Base-by-base conservation (phyloP, 495 filamentous ascomycete species). In the Penicillium subrubescens region DNA sequence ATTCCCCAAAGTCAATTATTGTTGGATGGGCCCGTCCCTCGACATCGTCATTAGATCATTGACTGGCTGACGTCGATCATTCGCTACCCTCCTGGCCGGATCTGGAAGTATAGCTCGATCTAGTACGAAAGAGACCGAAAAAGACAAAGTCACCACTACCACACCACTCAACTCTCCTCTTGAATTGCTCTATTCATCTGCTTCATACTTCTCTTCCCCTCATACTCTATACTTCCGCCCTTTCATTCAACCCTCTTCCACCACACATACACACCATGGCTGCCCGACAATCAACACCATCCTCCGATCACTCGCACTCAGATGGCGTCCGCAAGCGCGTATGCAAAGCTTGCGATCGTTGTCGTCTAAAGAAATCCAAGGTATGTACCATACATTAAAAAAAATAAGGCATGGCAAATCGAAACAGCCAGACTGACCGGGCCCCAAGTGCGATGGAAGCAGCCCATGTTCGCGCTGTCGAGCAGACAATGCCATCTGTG, bases 291-390 rank as follows among this genome's bases (percentile, higher is more conserved):
- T 75, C 80, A 70, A 75, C 79, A 57, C 79, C 80, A 41, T 65
- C 72, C 10, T 81, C 80, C 44, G 80, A 82, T 23, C 70, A 80
- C 57, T 79, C 78, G 19, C 78, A 80, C 68, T 80, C 79, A 12
- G 80, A 80, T 57, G 75, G 75, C 65, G 71, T 82, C 19, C 83
- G 86, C 62, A 88, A 88, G 71, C 76, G 86, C 66, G 86, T 88
- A 46, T 86, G 86, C 62, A 87, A 87, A 70, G 86, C 86, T 14
- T 88, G 86, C 75, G 86, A 88, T 73, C 82, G 86, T 53, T 88
- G 86, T 77, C 75, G 86, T 51, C 63, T 88, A 61, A 88, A 88
- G 74, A 88, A 88, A 71, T 88, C 84, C 71, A 88, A 88, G 81
- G 86, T 86, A 77, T 74, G 75, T 76, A 52, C 33, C 17, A 31